Evolutionary conservation across 331 rosid species (phyloP), one percentile per base, ranked within the genome.

Genomic region (Erythrophleum ivorense): DNA sequence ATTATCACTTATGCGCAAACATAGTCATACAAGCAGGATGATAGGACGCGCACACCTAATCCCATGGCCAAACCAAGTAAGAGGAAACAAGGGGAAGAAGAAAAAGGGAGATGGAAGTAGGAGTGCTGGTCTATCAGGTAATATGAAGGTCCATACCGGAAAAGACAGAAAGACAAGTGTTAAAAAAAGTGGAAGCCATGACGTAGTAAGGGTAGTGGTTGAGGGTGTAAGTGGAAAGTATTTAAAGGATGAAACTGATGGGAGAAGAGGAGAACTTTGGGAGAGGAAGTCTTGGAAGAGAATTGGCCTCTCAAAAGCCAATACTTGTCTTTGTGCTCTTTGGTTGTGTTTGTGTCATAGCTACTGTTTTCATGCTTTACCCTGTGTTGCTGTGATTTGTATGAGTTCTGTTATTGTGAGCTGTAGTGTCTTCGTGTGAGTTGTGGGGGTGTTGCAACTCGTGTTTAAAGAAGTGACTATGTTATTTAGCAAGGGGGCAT

Each of bases 21-120:
- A 60, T 55, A 64, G 45, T 49, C 78, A 68, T 18, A 72, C 9
- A 53, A 76, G 89, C 60, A 76, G 79, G 79, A 24, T 9, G 18
- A 60, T 29, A 29, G 33, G 18, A 31, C 15, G 10, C 3, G 12
- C 40, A 60, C 67, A 29, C 67, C 67, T 29, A 3, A 29, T 29
- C n/a, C 40, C 24, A 40, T 7, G 12, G 16, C 40, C 34, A 5
- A 62, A 24, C 29, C 1, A 24, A 24, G 29, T 24, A 24, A 24
- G 29, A 24, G 1, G 29, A 24, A 13, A 31, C 41, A 62, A 62
- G n/a, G 13, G 43, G 18, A 18, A 58, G 66, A 11, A 14, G 29
- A 62, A 29, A 62, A 24, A 7, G 43, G 43, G 41, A 31, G 43
- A 43, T 43, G 46, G 8, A 43, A 62, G 68, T 33, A 62, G 41